A percentile compares a stretch with the other conserved stretches of the same genome.
Evolutionary conservation across 331 rosid species (phyloP).

Genomic region (Saraca asoca): DNA sequence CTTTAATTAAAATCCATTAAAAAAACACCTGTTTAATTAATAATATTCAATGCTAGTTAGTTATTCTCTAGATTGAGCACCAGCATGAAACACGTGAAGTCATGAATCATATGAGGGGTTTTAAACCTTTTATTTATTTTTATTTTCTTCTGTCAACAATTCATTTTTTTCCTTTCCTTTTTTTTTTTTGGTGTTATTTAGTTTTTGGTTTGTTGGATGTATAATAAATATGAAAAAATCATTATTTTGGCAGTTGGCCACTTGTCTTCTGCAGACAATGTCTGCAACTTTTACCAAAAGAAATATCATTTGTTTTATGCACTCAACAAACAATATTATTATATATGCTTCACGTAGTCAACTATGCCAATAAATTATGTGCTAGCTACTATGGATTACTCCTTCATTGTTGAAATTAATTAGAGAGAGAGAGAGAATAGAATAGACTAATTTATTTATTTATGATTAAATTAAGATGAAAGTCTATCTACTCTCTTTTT

Average conservation of each 20-base stretch:
- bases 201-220: not conserved
- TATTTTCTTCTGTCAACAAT: constrained; percentile 12
- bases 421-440: too few species aligned
- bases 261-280: constrained; percentile 4
- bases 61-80: not conserved
- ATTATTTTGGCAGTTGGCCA: constrained; percentile 34
- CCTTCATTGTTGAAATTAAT: not conserved
- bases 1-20: too few species aligned
- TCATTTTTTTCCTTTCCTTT: not conserved
- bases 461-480: too few species aligned
- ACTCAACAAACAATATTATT: too few species aligned
- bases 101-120: constrained; percentile 2
- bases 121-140: not conserved
- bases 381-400: not conserved
- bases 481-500: too few species aligned
- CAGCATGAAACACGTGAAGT: constrained; percentile 3
- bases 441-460: too few species aligned
- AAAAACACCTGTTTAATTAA: too few species aligned
- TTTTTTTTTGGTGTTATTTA: not conserved
- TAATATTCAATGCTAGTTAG: too few species aligned
- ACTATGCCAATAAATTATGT: constrained; percentile 2
- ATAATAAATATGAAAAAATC: not conserved
- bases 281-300: not conserved
- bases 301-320: not conserved
- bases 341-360: constrained; percentile 15